phyloP scores from a whole-genome alignment of 176 grass and related monocot species.

The Thinopyrum elongatum region DNA sequence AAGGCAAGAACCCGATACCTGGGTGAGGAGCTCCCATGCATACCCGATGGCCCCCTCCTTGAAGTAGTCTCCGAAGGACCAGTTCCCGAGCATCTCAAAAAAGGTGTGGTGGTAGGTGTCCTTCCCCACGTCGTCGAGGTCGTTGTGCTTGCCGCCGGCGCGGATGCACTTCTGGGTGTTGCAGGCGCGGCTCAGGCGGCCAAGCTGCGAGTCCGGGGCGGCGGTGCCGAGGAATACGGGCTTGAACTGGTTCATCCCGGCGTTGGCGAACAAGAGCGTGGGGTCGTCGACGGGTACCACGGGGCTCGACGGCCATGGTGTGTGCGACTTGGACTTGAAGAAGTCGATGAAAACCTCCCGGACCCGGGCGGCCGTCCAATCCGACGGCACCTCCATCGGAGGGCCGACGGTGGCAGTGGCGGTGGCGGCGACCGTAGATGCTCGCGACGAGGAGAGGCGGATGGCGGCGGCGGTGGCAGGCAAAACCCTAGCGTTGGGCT shows the following conservation, averaged over 20 bases:
- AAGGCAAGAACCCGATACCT: background rate
- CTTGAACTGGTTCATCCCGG: slow-evolving; percentile 98
- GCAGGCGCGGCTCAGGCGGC: slow-evolving; percentile 56
- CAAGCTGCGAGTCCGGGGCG: slow-evolving; percentile 65
- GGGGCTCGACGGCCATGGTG: slow-evolving; percentile 73
- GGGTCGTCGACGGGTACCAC: slow-evolving; percentile 84
- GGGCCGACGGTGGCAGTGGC: background rate
- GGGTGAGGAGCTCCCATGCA: slow-evolving; percentile 92
- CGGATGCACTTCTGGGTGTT: slow-evolving; percentile 97
- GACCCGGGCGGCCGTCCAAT: slow-evolving; percentile 56
- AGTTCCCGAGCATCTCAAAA: slow-evolving; percentile 98
- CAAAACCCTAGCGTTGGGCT: slow-evolving; percentile 27
- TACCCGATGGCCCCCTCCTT: slow-evolving; percentile 88
- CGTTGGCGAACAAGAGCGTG: slow-evolving; percentile 92
- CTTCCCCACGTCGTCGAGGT: slow-evolving; percentile 97
- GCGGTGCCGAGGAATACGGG: slow-evolving; percentile 86
- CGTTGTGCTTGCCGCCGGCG: slow-evolving; percentile 96
- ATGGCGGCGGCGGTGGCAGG: background rate
- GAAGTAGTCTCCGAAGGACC: slow-evolving; percentile 96
- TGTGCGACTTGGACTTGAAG: slow-evolving; percentile 71
- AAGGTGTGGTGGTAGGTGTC: slow-evolving; percentile 99
- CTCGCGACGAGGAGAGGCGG: background rate
- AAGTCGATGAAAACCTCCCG: slow-evolving; percentile 56
- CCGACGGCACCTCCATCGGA: slow-evolving; percentile 29
- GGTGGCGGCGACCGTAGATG: background rate